These are phyloP conservation scores for Bathelium albidoporum DNA, from an alignment of 495 filamentous ascomycete genomes.

Conservation along the genomic window DNA sequence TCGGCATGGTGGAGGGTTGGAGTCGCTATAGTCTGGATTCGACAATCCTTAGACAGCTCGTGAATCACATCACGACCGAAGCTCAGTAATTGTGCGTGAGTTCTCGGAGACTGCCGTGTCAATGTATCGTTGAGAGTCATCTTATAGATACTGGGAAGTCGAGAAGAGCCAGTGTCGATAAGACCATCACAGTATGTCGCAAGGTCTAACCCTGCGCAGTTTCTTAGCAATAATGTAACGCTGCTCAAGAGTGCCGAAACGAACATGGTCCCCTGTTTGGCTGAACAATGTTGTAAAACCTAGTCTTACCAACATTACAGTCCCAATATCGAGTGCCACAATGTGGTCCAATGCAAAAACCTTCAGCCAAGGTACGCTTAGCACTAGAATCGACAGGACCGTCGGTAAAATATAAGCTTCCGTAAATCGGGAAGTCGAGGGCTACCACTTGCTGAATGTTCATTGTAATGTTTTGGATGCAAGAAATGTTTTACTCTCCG, in stretches of 20 bases:
- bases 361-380: slow-evolving; percentile 27
- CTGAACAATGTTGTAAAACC: slow-evolving; percentile 26
- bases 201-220: slow-evolving; percentile 26
- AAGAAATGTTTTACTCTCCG: slow-evolving; percentile 30
- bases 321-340: slow-evolving; percentile 36
- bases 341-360: slow-evolving; percentile 36
- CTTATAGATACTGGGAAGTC: slow-evolving; percentile 20
- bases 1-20: background rate
- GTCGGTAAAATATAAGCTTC: slow-evolving; percentile 38
- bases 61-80: background rate
- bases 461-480: slow-evolving; percentile 28
- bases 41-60: background rate
- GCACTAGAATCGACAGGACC: slow-evolving; percentile 13
- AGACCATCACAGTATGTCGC: slow-evolving; percentile 26
- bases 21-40: background rate
- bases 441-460: slow-evolving; percentile 30
- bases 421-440: slow-evolving; percentile 36
- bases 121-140: background rate
- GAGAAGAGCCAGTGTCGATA: slow-evolving; percentile 32
- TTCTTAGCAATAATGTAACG: slow-evolving; percentile 4
- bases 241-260: background rate
- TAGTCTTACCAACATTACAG: slow-evolving; percentile 26
- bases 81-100: background rate
- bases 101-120: background rate
- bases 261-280: slow-evolving; percentile 30